Base-by-base conservation (phyloP, 2,329 filamentous ascomycete species). In the Stemphylium vesicarium region DNA sequence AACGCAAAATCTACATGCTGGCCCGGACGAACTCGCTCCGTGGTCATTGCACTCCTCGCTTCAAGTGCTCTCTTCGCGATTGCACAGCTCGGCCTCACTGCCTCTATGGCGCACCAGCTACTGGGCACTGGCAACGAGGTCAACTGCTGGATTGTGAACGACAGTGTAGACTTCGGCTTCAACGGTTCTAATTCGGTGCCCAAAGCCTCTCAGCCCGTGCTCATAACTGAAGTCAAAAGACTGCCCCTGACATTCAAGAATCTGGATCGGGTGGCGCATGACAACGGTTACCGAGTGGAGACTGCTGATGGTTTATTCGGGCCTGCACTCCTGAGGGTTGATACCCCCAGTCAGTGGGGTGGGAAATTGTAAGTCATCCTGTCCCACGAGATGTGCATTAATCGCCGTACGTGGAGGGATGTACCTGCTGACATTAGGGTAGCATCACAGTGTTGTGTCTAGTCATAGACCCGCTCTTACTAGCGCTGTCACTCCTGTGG, bases 1-100 rank as follows among this genome's bases (percentile, higher is more conserved):
- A 5, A 18, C 16, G 38, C 55, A 16, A 38, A 31, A 11, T 53
- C 55, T 2, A 42, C 55, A 9, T 13, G n/a, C 31, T 57, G 55
- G 55, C 55, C 50, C 4, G 42, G 37, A 4, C 15, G 26, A 5
- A 50, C 45, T 11, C n/a, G 32, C 46, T 13, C 6, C 10, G 12
- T 18, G 5, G 33, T 36, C 13, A 32, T 22, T 13, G 18, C 9
- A 13, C 29, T 50, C n/a, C 40, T 54, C 36, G 10, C 24, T 8
- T 9, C 42, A 11, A 33, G 16, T 8, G 13, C 46, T 22, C 7
- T 47, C 26, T 13, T 57, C n/a, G 50, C 45, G 15, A 18, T 36
- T 22, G 36, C 36, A 0, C 55, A 46, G 12, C 38, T 50, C 16
- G 35, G 39, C 6, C 24, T 54, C 22, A 31, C 42, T 12, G n/a